phyloP scores from a whole-genome alignment of 1,284 basidiomycete genomes.

The Rhodotorula sp. region DNA sequence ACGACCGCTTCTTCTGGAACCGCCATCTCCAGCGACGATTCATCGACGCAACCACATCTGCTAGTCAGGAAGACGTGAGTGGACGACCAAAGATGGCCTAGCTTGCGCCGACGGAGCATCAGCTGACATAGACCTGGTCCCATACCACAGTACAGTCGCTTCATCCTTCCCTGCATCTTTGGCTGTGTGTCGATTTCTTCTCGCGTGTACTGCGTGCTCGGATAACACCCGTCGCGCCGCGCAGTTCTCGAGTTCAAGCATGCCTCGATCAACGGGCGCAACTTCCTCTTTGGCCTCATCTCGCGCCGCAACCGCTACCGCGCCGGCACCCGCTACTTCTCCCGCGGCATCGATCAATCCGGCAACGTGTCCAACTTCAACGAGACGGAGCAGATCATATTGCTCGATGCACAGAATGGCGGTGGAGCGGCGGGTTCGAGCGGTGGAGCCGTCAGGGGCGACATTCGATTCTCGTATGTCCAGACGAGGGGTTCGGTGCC shows the following conservation, averaged over 20 bases:
- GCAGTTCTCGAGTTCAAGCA: slow-evolving; percentile 84
- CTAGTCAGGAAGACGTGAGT: slow-evolving; percentile 63
- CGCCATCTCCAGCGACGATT: slow-evolving; percentile 72
- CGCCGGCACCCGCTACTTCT: slow-evolving; percentile 95
- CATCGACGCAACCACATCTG: slow-evolving; percentile 61
- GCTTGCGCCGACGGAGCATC: neutral
- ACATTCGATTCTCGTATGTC: slow-evolving; percentile 66
- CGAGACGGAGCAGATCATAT: slow-evolving; percentile 68
- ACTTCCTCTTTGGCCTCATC: slow-evolving; percentile 82
- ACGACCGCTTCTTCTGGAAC: slow-evolving; percentile 99
- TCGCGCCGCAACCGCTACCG: slow-evolving; percentile 89
- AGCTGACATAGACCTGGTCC: neutral
- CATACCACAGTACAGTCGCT: slow-evolving; percentile 66
- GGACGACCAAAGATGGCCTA: neutral
- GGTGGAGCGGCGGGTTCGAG: slow-evolving; percentile 33
- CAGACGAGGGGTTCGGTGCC: slow-evolving; percentile 94
- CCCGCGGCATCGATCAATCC: slow-evolving; percentile 78
- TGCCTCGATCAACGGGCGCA: slow-evolving; percentile 71
- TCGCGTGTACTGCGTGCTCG: neutral
- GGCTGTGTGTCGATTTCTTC: slow-evolving; percentile 64
- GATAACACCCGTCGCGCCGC: neutral
- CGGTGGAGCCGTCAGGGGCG: slow-evolving; percentile 54
- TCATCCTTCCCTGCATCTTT: slow-evolving; percentile 86
- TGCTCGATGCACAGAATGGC: slow-evolving; percentile 56
- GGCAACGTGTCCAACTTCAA: slow-evolving; percentile 56